Conservation (phyloP, 805 yeast genomes). For the Metschnikowia proteae region DNA sequence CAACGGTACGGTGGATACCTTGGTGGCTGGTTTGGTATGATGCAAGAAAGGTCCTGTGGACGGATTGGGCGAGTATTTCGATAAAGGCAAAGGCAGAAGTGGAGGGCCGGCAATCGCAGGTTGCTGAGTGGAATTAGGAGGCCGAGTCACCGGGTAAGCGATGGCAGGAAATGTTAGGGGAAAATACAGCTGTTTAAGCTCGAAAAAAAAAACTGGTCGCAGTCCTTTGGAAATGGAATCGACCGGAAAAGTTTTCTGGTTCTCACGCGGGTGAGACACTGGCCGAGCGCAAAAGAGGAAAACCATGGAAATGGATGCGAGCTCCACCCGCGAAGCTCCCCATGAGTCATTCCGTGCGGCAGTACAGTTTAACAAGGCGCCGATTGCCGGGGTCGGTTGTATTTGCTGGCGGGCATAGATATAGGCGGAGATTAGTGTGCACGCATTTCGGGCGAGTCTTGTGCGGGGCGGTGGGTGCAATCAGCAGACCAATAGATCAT, state of each 20-base stretch:
- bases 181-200: neutral
- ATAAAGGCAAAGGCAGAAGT: neutral
- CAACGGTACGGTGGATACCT: neutral
- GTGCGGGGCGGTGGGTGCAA: neutral
- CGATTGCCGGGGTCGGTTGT: too few relatives aligned
- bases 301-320: conserved; percentile 2
- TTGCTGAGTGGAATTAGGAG: neutral
- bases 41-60: neutral
- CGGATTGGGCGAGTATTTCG: neutral
- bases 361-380: neutral
- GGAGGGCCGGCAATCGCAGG: neutral
- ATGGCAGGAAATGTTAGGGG: neutral
- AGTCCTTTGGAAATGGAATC: neutral
- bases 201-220: conserved; percentile 5
- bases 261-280: conserved; percentile 5
- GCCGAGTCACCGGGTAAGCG: neutral
- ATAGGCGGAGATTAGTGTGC: neutral
- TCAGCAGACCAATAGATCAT: neutral
- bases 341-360: neutral
- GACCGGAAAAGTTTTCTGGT: conserved; percentile 5
- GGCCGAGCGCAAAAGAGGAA: conserved; percentile 4
- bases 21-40: neutral
- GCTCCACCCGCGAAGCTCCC: neutral
- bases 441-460: neutral
- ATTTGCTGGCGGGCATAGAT: neutral